Conservation (phyloP, 352 stramenopile genomes). For the Globisporangium cylindrosporum region DNA sequence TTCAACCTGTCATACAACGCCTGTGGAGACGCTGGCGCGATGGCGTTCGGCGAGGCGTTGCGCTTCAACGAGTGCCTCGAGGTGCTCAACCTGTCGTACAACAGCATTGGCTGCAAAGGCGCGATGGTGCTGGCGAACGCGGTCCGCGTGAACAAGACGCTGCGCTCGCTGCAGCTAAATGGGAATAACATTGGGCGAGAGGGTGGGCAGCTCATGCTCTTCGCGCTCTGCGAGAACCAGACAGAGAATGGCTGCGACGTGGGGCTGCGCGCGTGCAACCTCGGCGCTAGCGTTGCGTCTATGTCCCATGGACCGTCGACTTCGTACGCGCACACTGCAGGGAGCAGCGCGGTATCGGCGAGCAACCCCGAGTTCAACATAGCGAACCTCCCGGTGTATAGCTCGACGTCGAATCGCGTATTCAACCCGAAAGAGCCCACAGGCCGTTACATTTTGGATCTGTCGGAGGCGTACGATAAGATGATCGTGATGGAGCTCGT, state of each 20-base stretch:
- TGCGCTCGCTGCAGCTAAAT: slow-evolving; percentile 65
- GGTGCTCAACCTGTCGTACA: slow-evolving; percentile 72
- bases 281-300: slow-evolving; percentile 28
- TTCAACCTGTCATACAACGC: slow-evolving; percentile 78
- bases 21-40: slow-evolving; percentile 65
- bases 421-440: slow-evolving; percentile 76
- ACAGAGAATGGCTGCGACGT: slow-evolving; percentile 52
- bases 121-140: slow-evolving; percentile 70
- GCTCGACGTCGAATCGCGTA: slow-evolving; percentile 30
- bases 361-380: slow-evolving; percentile 26
- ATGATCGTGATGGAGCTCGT: slow-evolving; percentile 77
- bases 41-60: slow-evolving; percentile 75
- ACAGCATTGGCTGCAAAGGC: slow-evolving; percentile 73
- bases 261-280: slow-evolving; percentile 60
- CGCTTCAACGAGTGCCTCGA: slow-evolving; percentile 58
- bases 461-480: slow-evolving; percentile 70
- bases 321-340: background rate
- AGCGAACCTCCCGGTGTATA: slow-evolving; percentile 41
- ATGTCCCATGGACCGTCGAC: slow-evolving; percentile 4
- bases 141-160: slow-evolving; percentile 52
- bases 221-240: slow-evolving; percentile 58
- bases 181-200: slow-evolving; percentile 74
- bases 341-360: background rate
- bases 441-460: slow-evolving; percentile 62
- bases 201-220: slow-evolving; percentile 65